These are phyloP conservation scores for Globisporangium parvum DNA, from an alignment of 352 stramenopile genomes.

Conservation along the genomic window DNA sequence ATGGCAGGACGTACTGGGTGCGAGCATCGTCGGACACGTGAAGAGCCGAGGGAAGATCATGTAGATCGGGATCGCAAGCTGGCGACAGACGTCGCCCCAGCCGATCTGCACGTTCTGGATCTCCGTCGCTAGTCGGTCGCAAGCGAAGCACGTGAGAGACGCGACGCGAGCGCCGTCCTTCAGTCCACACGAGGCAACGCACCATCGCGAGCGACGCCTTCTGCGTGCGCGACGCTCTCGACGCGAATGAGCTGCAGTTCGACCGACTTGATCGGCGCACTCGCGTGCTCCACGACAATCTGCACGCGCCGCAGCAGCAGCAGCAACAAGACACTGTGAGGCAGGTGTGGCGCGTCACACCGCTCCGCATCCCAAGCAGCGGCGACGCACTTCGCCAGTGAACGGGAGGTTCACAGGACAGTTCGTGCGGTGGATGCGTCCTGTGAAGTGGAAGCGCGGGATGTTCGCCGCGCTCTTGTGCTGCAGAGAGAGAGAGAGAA, in stretches of 20 bases:
- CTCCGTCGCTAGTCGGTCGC: conserved; percentile 91
- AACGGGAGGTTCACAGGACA: conserved; percentile 88
- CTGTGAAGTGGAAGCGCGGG: conserved; percentile 77
- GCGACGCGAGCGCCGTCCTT: no score
- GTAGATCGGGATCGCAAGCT: conserved; percentile 91
- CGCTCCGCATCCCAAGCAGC: no score
- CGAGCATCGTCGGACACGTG: conserved; percentile 89
- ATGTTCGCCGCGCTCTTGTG: conserved; percentile 43
- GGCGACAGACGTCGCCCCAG: conserved; percentile 84
- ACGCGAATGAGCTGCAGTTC: conserved; percentile 90
- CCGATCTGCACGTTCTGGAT: conserved; percentile 94
- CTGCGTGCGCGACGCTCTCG: conserved; percentile 76
- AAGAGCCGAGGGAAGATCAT: conserved; percentile 93
- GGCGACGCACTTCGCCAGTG: conserved; percentile 77
- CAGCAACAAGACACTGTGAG: no score
- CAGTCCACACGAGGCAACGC: no score
- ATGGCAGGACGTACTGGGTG: conserved; percentile 30
- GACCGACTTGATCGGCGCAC: conserved; percentile 76
- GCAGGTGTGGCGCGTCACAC: no score
- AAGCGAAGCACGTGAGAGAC: no score
- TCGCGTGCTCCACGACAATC: conserved; percentile 77
- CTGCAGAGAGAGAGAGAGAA: conserved; percentile 13
- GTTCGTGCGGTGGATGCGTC: conserved; percentile 82
- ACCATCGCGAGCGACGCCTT: conserved; percentile 81
- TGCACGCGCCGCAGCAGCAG: no score